Evolutionary conservation across 257 asterid genomes (phyloP), one percentile per base, ranked within the genome.

Genomic region (Mentha longifolia): DNA sequence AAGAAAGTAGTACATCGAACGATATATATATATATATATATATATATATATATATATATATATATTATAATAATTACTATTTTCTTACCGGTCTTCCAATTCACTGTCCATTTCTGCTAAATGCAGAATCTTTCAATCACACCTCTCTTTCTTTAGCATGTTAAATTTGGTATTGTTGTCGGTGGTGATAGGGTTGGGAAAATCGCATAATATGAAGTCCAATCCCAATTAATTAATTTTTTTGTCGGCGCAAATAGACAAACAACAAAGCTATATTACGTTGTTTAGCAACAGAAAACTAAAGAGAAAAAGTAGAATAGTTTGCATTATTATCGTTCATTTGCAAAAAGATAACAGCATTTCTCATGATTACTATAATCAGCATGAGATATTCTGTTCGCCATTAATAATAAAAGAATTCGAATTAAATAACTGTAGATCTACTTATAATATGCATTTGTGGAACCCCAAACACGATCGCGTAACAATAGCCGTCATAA

Each of bases 221-320:
- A 35, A 5, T 9, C 8, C 39, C 8, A 35, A 5, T 3, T 35
- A 35, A 35, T 35, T 5, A 35, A 35, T 68, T 55, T 58, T 58
- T 10, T 70, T 70, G 75, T 70, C 75, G 67, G 75, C 65, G 67
- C 50, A 56, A 7, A 57, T 41, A 14, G 55, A 70, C 74, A 57
- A 56, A 57, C 31, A 37, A 16, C 73, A 3, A 5, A 39, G 8
- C 31, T 68, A 41, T 10, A 37, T 51, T 64, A 64, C 54, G 22
- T 16, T 41, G 52, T 39, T 39, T 17, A 61, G 22, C 11, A 62
- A 35, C 10, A 3, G 1, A 25, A 11, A 61, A 35, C 6, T 7
- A 33, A 13, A n/a, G 1, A 4, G 10, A 16, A 28, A 58, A 12
- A 28, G 62, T 22, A 55, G 61, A 13, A 55, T 55, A 13, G 28